Conservation (phyloP, 306 rosid species). For the Nissolia schottii region DNA sequence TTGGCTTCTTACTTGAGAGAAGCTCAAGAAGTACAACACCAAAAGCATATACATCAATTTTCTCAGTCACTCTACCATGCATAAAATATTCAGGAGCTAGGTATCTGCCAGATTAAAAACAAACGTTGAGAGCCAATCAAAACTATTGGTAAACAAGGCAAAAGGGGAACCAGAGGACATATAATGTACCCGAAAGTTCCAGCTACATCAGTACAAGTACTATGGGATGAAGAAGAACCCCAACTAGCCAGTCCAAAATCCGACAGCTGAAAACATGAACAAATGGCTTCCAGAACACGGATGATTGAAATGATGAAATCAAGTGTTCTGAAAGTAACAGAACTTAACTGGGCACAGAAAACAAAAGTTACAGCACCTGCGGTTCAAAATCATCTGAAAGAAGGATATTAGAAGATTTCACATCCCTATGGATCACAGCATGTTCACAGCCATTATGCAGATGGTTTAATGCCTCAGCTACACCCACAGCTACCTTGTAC, state of each 20-base stretch:
- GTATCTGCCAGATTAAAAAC: conserved; percentile 59
- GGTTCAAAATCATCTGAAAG: conserved; percentile 83
- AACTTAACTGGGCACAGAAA: not conserved
- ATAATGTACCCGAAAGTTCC: conserved; percentile 93
- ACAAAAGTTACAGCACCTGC: conserved; percentile 44
- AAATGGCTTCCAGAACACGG: not conserved
- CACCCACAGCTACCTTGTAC: conserved; percentile 73
- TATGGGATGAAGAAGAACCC: conserved; percentile 65
- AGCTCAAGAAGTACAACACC: conserved; percentile 99
- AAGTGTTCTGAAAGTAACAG: not conserved
- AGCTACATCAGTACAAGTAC: conserved; percentile 68
- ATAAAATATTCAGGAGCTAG: conserved; percentile 93
- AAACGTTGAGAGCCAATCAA: conserved; percentile 6
- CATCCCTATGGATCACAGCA: conserved; percentile 91
- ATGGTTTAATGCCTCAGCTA: conserved; percentile 81
- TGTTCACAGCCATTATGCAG: conserved; percentile 64
- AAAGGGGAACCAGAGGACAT: conserved; percentile 16
- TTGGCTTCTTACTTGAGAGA: conserved; percentile 82
- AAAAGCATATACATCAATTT: conserved; percentile 84
- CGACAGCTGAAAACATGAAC: conserved; percentile 63
- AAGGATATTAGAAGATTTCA: conserved; percentile 92
- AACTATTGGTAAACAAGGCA: not conserved
- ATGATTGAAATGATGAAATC: conserved; percentile 13
- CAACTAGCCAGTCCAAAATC: conserved; percentile 92
- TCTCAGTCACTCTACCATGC: conserved; percentile 92